Conservation (phyloP, 208 protist genomes). For the Trichomonas tenax region DNA sequence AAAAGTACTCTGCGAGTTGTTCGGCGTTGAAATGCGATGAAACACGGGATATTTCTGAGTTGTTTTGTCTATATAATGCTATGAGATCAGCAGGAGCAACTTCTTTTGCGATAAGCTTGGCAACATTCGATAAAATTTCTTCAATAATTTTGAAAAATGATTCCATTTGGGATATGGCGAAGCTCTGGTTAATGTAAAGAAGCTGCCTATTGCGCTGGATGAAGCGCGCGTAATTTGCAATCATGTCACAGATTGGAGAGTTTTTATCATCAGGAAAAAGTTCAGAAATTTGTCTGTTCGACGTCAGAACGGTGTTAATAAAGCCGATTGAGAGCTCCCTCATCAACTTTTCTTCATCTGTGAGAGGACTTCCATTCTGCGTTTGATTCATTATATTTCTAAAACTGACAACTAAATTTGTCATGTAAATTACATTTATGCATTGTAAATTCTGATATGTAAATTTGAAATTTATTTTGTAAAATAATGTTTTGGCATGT, state of each 20-base stretch:
- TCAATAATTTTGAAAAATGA: background rate
- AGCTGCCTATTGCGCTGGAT: background rate
- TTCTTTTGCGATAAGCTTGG: background rate
- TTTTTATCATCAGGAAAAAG: background rate
- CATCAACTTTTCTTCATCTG: background rate
- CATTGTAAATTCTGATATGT: too few relatives aligned
- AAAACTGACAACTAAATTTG: too few relatives aligned
- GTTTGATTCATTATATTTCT: too few relatives aligned
- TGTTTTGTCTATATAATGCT: background rate
- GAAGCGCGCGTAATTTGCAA: background rate
- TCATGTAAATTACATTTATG: too few relatives aligned
- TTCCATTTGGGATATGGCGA: background rate
- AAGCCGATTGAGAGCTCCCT: background rate
- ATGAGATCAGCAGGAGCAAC: background rate
- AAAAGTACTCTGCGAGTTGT: background rate
- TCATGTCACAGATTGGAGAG: background rate
- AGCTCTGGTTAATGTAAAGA: background rate
- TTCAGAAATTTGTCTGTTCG: background rate
- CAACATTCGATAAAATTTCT: background rate
- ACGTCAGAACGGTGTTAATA: background rate
- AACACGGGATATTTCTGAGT: background rate
- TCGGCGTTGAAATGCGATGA: background rate
- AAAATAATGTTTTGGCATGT: too few relatives aligned
- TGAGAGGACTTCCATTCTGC: background rate
- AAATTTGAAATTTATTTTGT: too few relatives aligned